These are phyloP conservation scores for Colletotrichum phormii DNA, from an alignment of 2,329 filamentous ascomycete genomes.

Conservation along the genomic window DNA sequence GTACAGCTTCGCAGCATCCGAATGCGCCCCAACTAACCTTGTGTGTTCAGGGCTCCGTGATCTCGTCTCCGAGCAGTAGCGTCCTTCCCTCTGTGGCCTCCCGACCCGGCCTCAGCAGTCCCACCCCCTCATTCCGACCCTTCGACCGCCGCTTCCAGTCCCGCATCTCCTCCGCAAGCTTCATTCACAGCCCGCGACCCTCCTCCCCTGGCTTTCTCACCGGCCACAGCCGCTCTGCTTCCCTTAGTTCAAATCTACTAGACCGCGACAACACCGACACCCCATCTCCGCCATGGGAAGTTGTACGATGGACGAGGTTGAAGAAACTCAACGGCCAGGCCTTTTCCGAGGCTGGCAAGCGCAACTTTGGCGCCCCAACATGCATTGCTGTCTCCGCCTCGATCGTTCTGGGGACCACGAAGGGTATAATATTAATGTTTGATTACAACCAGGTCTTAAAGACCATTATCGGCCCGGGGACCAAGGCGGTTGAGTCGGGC, in stretches of 20 bases:
- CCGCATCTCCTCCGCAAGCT: constrained; percentile 74
- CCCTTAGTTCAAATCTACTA: constrained; percentile 76
- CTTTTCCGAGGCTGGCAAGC: constrained; percentile 91
- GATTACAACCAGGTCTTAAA: constrained; percentile 97
- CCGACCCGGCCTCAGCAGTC: constrained; percentile 73
- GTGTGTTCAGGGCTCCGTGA: constrained; percentile 62
- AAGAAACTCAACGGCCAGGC: constrained; percentile 89
- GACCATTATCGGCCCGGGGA: constrained; percentile 91
- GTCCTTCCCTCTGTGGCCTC: constrained; percentile 77
- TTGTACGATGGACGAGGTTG: constrained; percentile 94
- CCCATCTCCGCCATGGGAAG: constrained; percentile 90
- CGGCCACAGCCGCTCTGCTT: constrained; percentile 84
- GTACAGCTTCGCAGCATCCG: constrained; percentile 38
- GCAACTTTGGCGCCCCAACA: constrained; percentile 92
- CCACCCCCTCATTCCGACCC: constrained; percentile 86
- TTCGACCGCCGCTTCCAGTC: constrained; percentile 97
- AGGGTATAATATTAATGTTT: constrained; percentile 94
- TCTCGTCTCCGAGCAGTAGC: constrained; percentile 80
- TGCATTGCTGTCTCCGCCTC: constrained; percentile 89
- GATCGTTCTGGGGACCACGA: constrained; percentile 92
- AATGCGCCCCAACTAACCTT: constrained; percentile 15
- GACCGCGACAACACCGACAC: constrained; percentile 76
- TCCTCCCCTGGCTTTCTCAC: constrained; percentile 82
- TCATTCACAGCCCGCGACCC: constrained; percentile 71
- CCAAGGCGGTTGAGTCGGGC: constrained; percentile 93